Conservation (phyloP, 805 yeast genomes). For the Monosporozyma servazzii region DNA sequence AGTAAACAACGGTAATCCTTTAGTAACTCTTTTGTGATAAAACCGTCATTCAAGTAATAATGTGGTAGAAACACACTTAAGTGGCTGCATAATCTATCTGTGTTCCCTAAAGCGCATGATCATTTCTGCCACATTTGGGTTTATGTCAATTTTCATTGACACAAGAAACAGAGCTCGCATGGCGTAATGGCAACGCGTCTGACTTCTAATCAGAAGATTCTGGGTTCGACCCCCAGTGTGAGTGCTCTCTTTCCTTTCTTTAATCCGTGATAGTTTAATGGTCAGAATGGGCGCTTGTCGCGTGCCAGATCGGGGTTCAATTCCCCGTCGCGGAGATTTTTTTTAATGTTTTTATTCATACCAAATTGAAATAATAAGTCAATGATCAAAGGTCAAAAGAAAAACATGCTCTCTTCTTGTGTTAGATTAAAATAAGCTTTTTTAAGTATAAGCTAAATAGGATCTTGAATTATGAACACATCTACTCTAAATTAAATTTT, state of each 20-base stretch:
- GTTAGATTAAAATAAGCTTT: too few species aligned
- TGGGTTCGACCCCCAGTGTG: slow-evolving; percentile 50
- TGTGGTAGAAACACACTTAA: too few species aligned
- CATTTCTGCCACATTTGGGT: not conserved
- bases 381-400: not conserved
- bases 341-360: not conserved
- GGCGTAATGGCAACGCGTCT: slow-evolving; percentile 52
- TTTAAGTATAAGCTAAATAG: too few species aligned
- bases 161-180: slow-evolving; percentile 34
- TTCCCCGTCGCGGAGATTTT: slow-evolving; percentile 14
- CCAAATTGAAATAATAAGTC: too few species aligned
- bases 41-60: too few species aligned
- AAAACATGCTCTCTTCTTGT: too few species aligned
- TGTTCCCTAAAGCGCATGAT: not conserved
- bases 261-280: slow-evolving; percentile 3
- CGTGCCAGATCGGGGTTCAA: slow-evolving; percentile 6
- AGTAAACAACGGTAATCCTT: too few species aligned
- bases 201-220: slow-evolving; percentile 48
- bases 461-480: too few species aligned
- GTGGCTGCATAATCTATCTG: too few species aligned
- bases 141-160: not conserved
- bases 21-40: too few species aligned
- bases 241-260: slow-evolving; percentile 27
- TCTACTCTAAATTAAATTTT: too few species aligned
- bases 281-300: slow-evolving; percentile 4